Conservation (phyloP, 208 protist genomes). For the Blastocrithidia nonstop region DNA sequence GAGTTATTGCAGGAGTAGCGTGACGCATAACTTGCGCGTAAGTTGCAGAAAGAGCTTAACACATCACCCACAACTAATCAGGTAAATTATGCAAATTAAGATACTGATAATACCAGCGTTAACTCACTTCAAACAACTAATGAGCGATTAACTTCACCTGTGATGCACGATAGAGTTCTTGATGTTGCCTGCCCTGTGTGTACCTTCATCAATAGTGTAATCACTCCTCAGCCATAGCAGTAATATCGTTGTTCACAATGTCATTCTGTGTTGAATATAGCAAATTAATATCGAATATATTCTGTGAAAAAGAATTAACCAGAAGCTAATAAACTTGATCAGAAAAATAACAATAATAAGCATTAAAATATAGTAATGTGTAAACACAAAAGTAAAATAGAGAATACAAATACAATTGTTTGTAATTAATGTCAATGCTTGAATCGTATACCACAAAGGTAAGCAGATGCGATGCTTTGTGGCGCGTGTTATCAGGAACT, state of each 20-base stretch:
- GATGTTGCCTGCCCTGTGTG: slow-evolving; percentile 34
- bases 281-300: not conserved
- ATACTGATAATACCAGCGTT: not conserved
- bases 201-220: slow-evolving; percentile 39
- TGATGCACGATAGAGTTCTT: no score
- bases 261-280: slow-evolving; percentile 12
- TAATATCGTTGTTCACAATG: slow-evolving; percentile 41
- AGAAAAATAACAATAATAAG: not conserved
- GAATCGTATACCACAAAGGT: slow-evolving; percentile 31
- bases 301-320: not conserved
- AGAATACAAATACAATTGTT: not conserved
- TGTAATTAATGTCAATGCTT: slow-evolving; percentile 30
- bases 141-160: no score
- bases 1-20: slow-evolving; percentile 28
- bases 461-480: slow-evolving; percentile 50
- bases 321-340: not conserved
- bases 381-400: not conserved
- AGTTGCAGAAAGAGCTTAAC: slow-evolving; percentile 46
- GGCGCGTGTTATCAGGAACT: slow-evolving; percentile 45
- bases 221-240: slow-evolving; percentile 12
- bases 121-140: not conserved
- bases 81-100: not conserved
- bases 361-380: not conserved
- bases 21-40: slow-evolving; percentile 36
- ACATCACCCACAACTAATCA: not conserved